Evolutionary conservation across 495 filamentous ascomycete species (phyloP).

Genomic region (Chaetomium tenue): DNA sequence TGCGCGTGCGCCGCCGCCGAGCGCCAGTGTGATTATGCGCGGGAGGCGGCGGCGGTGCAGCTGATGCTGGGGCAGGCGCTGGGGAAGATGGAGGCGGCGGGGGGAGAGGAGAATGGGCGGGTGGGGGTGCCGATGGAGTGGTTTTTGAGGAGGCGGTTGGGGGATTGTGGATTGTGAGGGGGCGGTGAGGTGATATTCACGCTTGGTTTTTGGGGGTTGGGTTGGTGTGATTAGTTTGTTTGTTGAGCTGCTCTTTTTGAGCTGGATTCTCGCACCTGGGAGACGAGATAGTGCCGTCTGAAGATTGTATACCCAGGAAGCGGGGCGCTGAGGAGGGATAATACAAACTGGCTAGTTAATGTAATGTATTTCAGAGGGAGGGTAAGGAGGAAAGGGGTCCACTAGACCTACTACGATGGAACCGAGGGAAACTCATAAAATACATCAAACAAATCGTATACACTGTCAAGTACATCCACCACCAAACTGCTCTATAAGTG

Average conservation of each 20-base stretch:
- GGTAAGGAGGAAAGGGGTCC: neutral
- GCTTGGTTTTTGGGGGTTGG: too few relatives aligned
- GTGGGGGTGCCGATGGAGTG: conserved; percentile 25
- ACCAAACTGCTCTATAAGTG: neutral
- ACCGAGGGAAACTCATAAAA: neutral
- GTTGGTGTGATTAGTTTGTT: too few relatives aligned
- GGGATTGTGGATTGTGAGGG: conserved; percentile 35
- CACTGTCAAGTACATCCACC: neutral
- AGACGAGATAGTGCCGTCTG: too few relatives aligned
- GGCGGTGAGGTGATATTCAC: neutral
- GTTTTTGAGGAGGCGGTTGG: conserved; percentile 35
- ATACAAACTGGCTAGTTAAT: neutral
- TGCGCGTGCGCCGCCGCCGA: conserved; percentile 1
- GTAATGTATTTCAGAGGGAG: conserved; percentile 7
- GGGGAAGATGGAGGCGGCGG: neutral
- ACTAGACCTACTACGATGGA: neutral
- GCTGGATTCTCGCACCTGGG: too few relatives aligned
- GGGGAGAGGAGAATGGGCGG: too few relatives aligned
- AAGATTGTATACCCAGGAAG: too few relatives aligned
- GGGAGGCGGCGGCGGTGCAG: neutral
- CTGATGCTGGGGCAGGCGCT: neutral
- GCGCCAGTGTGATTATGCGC: neutral
- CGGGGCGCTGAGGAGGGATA: too few relatives aligned
- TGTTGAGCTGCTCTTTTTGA: too few relatives aligned
- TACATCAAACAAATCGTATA: neutral